Conservation (phyloP, 2,329 filamentous ascomycete species). For the Sclerotinia subarctica region DNA sequence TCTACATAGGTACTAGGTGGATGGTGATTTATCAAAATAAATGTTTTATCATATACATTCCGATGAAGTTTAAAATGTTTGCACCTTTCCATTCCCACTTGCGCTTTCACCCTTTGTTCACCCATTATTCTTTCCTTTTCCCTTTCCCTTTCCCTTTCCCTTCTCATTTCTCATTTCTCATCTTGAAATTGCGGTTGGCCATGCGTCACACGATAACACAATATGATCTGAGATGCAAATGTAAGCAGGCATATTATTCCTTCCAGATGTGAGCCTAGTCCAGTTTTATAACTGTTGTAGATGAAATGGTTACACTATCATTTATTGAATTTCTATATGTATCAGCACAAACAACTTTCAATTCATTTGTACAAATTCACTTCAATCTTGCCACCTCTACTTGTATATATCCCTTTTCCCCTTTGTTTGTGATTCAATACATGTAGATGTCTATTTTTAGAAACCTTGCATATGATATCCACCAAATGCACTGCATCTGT, state of each 20-base stretch:
- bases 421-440: constrained; percentile 8
- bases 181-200: background rate
- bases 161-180: background rate
- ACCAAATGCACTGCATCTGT: background rate
- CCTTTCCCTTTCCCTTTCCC: background rate
- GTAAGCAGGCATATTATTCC: background rate
- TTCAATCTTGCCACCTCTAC: background rate
- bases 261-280: background rate
- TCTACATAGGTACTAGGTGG: background rate
- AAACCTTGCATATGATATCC: background rate
- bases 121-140: background rate
- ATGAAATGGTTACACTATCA: background rate
- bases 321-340: background rate
- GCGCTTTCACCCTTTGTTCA: background rate
- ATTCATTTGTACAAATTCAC: background rate
- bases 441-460: constrained; percentile 1
- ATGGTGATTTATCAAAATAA: background rate
- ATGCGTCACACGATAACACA: constrained; percentile 13
- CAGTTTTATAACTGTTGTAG: background rate
- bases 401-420: background rate
- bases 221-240: background rate
- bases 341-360: background rate
- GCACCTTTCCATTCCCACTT: background rate
- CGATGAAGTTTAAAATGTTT: background rate
- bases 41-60: background rate